Percentiles rank a stretch among this genome's conserved stretches.
These are phyloP conservation scores for Cytospora piceae DNA, from an alignment of 2,329 filamentous ascomycete genomes.

Conservation along the genomic window DNA sequence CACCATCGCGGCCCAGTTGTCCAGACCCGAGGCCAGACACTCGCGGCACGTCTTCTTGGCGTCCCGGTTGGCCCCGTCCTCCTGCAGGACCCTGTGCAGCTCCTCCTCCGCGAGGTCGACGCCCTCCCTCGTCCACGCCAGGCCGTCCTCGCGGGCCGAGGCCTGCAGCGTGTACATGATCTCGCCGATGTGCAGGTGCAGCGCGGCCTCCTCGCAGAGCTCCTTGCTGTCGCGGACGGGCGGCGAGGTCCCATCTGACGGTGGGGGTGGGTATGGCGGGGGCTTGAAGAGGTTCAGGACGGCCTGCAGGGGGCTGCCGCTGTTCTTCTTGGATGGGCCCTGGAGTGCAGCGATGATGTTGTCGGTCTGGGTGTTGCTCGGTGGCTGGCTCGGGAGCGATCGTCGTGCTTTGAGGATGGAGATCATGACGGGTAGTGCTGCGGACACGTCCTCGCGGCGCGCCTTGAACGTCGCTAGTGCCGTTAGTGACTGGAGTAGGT, in stretches of 20 bases:
- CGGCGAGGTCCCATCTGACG: slow-evolving; percentile 69
- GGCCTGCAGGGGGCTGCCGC: slow-evolving; percentile 30
- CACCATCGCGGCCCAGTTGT: slow-evolving; percentile 86
- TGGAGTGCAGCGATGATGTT: slow-evolving; percentile 4
- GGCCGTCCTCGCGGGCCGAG: slow-evolving; percentile 64
- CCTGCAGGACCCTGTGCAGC: slow-evolving; percentile 50
- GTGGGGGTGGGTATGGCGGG: slow-evolving; percentile 71
- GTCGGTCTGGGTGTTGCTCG: slow-evolving; percentile 6
- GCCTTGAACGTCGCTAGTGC: slow-evolving; percentile 80
- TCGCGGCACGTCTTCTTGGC: slow-evolving; percentile 69
- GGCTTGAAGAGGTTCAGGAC: slow-evolving; percentile 41
- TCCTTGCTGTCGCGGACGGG: slow-evolving; percentile 67
- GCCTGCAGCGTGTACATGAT: slow-evolving; percentile 78
- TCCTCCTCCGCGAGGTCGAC: slow-evolving; percentile 79
- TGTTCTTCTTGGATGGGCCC: slow-evolving; percentile 5
- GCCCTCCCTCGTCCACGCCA: slow-evolving; percentile 88
- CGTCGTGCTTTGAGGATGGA: slow-evolving; percentile 81
- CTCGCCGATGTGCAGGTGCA: slow-evolving; percentile 91
- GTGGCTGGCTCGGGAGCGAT: slow-evolving; percentile 49
- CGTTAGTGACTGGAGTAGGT: slow-evolving; percentile 75
- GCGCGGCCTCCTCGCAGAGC: slow-evolving; percentile 80
- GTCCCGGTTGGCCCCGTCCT: slow-evolving; percentile 36
- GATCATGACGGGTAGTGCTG: slow-evolving; percentile 81
- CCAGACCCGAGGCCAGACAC: slow-evolving; percentile 75
- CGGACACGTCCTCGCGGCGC: slow-evolving; percentile 64